phyloP scores from a whole-genome alignment of 2,329 filamentous ascomycete genomes.

The Penicillium olsonii region DNA sequence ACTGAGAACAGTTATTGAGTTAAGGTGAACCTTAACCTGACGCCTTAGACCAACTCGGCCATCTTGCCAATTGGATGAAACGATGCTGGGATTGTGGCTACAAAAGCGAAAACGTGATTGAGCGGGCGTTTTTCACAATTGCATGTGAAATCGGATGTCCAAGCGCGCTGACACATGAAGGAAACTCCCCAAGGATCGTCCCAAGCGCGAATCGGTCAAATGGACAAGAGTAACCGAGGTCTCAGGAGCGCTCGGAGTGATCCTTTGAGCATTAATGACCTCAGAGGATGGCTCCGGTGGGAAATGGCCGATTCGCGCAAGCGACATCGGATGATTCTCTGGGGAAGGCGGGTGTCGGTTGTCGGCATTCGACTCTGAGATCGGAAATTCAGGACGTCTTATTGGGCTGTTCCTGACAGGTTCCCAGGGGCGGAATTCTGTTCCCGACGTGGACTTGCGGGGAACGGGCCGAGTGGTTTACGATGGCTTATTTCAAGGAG shows the following conservation, averaged over 20 bases:
- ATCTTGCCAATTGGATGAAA: slow-evolving; percentile 27
- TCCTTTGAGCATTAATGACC: too few species aligned
- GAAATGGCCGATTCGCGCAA: slow-evolving; percentile 23
- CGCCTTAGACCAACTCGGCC: slow-evolving; percentile 36
- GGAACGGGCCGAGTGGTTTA: not conserved
- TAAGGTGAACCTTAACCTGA: slow-evolving; percentile 34
- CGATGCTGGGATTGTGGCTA: too few species aligned
- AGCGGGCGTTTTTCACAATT: too few species aligned
- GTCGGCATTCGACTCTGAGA: not conserved
- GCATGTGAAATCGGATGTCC: too few species aligned
- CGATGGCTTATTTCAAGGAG: not conserved
- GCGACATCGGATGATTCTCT: slow-evolving; percentile 22
- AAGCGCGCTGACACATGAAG: too few species aligned
- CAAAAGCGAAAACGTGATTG: too few species aligned
- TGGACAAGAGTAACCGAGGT: too few species aligned
- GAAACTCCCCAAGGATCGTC: too few species aligned
- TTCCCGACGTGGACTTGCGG: not conserved
- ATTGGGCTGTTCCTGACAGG: not conserved
- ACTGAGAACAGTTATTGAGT: slow-evolving; percentile 14
- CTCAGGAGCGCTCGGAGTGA: too few species aligned
- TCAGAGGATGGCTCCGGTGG: not conserved
- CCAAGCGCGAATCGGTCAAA: too few species aligned
- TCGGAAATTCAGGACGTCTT: not conserved
- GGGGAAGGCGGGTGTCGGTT: not conserved
- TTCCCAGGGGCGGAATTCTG: not conserved